These are phyloP conservation scores for Whalleya microplaca DNA, from an alignment of 2,329 filamentous ascomycete genomes.

Conservation along the genomic window DNA sequence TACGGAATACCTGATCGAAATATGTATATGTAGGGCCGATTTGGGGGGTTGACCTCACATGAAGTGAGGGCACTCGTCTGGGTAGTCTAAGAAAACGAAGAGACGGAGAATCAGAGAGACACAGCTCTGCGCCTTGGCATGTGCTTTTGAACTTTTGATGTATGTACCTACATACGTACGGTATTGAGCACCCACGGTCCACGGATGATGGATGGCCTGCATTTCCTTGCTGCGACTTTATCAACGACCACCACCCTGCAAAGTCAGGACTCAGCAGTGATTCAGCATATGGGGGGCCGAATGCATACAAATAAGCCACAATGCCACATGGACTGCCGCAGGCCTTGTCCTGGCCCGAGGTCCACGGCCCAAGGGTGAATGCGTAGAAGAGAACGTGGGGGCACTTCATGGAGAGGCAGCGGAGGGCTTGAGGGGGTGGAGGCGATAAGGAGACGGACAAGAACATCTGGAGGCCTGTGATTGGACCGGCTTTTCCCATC, in stretches of 20 bases:
- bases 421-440: slow-evolving; percentile 4
- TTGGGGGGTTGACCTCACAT: too few relatives aligned
- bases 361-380: not conserved
- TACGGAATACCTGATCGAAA: too few relatives aligned
- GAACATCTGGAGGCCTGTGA: slow-evolving; percentile 8
- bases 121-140: too few relatives aligned
- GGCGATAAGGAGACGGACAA: slow-evolving; percentile 18
- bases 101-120: too few relatives aligned
- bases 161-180: too few relatives aligned
- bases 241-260: slow-evolving; percentile 18
- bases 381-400: not conserved
- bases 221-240: slow-evolving; percentile 23
- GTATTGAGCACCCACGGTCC: not conserved
- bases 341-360: slow-evolving; percentile 2
- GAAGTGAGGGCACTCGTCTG: too few relatives aligned
- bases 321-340: slow-evolving; percentile 26
- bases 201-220: slow-evolving; percentile 10
- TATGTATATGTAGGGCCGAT: too few relatives aligned
- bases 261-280: slow-evolving; percentile 10
- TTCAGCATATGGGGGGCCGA: slow-evolving; percentile 5
- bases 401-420: not conserved
- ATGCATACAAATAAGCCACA: slow-evolving; percentile 14
- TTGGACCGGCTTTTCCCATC: slow-evolving; percentile 26
- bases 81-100: too few relatives aligned
- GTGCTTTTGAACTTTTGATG: too few relatives aligned